phyloP scores from a whole-genome alignment of 2,329 filamentous ascomycete genomes.

The Elsinoe batatas region DNA sequence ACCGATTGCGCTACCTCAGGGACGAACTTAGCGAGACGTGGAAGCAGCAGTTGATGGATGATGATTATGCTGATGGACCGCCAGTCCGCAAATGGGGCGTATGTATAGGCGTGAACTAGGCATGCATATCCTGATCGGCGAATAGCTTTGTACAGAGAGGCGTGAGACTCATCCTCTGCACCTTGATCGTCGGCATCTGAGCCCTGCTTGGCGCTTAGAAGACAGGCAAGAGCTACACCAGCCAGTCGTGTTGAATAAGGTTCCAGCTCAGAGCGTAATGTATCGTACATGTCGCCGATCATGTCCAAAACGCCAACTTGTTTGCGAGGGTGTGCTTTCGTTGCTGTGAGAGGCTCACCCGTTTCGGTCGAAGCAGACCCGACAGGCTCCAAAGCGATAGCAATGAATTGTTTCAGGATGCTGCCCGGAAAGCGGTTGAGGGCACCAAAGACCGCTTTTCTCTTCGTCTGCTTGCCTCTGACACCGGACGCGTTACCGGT shows the following conservation, averaged over 20 bases:
- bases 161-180: constrained; percentile 24
- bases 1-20: constrained; percentile 82
- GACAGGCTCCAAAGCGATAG: constrained; percentile 62
- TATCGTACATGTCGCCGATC: constrained; percentile 75
- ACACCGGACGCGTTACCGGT: constrained; percentile 67
- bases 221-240: constrained; percentile 70
- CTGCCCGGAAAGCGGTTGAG: constrained; percentile 65
- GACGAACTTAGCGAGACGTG: constrained; percentile 67
- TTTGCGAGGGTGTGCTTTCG: constrained; percentile 46
- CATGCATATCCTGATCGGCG: constrained; percentile 72
- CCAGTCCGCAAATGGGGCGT: constrained; percentile 63
- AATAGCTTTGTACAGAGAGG: constrained; percentile 55
- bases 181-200: constrained; percentile 29
- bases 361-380: constrained; percentile 27
- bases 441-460: constrained; percentile 63
- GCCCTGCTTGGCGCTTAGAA: constrained; percentile 52
- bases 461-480: constrained; percentile 69
- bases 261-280: constrained; percentile 63
- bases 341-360: neutral
- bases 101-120: constrained; percentile 66
- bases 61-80: constrained; percentile 59
- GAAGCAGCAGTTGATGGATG: constrained; percentile 64
- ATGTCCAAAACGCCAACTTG: constrained; percentile 89
- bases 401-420: constrained; percentile 71
- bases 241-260: constrained; percentile 60